phyloP scores from a whole-genome alignment of 2,329 filamentous ascomycete species.

The Pyrenochaeta sp. region DNA sequence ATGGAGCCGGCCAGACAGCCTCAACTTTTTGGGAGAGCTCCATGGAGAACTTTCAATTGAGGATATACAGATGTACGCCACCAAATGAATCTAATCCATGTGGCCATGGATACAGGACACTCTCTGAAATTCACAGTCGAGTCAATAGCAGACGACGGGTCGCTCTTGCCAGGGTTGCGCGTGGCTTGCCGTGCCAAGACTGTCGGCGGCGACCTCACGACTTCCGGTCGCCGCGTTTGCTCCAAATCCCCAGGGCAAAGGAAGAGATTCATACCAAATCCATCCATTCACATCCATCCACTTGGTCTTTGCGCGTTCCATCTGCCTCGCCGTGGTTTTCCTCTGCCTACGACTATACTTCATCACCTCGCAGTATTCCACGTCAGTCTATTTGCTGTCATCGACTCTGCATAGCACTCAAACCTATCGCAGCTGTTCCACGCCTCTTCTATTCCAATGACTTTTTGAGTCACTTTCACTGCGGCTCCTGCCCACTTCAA shows the following conservation, averaged over 20 bases:
- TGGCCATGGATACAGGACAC: no score
- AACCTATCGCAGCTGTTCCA: not conserved
- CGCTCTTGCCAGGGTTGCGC: constrained; percentile 11
- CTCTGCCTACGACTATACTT: no score
- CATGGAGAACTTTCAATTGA: no score
- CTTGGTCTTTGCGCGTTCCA: no score
- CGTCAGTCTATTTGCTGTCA: not conserved
- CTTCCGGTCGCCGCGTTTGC: constrained; percentile 1
- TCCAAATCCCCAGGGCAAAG: no score
- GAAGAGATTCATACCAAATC: no score
- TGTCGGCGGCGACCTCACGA: constrained; percentile 11
- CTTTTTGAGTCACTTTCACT: constrained; percentile 29
- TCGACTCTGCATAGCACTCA: not conserved
- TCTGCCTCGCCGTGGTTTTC: no score
- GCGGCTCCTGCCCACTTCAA: constrained; percentile 29
- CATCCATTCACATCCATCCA: no score
- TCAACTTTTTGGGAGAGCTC: no score
- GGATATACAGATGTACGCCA: no score
- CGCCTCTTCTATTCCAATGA: constrained; percentile 25
- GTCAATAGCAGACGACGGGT: not conserved
- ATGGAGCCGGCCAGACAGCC: not conserved
- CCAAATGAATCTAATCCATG: no score
- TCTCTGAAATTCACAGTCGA: not conserved
- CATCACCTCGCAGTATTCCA: no score
- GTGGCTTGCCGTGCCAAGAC: constrained; percentile 13